A percentile compares a stretch with the other conserved stretches of the same genome.
These are phyloP conservation scores for Phlebiopsis gigantea DNA, from an alignment of 768 basidiomycete genomes.

Conservation along the genomic window DNA sequence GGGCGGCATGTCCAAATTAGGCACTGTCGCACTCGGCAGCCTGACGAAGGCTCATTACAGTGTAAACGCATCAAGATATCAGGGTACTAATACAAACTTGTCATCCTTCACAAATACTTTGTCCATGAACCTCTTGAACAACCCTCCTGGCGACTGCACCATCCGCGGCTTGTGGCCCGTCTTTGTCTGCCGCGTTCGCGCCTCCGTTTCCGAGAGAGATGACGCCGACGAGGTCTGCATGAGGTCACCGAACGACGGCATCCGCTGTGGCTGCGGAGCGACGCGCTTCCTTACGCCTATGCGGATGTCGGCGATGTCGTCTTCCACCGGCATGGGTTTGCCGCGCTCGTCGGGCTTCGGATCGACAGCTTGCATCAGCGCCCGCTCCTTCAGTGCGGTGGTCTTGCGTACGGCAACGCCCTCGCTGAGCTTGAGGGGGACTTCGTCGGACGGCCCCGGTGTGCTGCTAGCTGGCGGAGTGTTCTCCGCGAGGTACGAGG, in stretches of 20 bases:
- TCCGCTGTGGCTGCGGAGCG: not conserved
- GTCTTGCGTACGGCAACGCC: not conserved
- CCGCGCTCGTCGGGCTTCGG: not conserved
- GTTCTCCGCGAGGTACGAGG: slow-evolving; percentile 13
- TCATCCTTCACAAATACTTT: slow-evolving; percentile 12
- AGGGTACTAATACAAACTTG: too few relatives aligned
- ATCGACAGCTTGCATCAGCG: not conserved
- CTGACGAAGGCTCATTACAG: too few relatives aligned
- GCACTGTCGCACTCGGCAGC: too few relatives aligned
- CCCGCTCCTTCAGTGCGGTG: not conserved
- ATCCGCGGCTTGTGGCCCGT: not conserved
- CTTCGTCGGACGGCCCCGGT: not conserved
- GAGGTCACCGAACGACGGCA: slow-evolving; percentile 7
- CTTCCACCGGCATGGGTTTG: not conserved
- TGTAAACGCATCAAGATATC: too few relatives aligned
- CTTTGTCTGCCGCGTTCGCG: not conserved
- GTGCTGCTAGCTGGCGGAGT: not conserved
- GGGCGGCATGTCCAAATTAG: too few relatives aligned
- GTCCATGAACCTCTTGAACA: slow-evolving; percentile 17
- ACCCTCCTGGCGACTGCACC: slow-evolving; percentile 9
- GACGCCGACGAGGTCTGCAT: not conserved
- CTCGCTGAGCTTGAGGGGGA: not conserved
- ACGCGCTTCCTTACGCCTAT: not conserved
- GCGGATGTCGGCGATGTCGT: not conserved
- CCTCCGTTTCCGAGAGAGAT: not conserved